Evolutionary conservation across 129 eudicot genomes (phyloP), one percentile per base, ranked within the genome.

Genomic region (Ambrosia trifida): DNA sequence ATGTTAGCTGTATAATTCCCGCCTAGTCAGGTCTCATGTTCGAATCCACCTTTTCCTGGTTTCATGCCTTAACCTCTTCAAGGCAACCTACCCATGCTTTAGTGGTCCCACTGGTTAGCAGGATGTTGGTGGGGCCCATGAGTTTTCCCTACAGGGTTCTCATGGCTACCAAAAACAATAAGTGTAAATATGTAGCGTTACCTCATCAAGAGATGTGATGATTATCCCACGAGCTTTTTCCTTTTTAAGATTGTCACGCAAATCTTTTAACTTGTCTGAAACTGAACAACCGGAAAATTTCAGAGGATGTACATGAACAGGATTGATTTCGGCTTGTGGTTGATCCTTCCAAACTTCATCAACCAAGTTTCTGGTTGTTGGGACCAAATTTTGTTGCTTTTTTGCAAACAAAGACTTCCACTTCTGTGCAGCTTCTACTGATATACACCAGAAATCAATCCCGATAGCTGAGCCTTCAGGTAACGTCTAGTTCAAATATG

Each of bases 281-380:
- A 88, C 96, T 5, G 91, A 77, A 80, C 94, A 82, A 32, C 99
- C 99, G 51, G 99, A 69, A 79, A 90, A 94, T 72, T 94, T 84
- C 45, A 87, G 59, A 33, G 88, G 88, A 69, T 89, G 98, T 44
- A 94, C 76, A 49, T 75, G 61, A 62, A 94, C 94, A 51, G 88
- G 96, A 79, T 84, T 94, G 31, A 69, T 32, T 78, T 81, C 83
- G 66, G 89, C 79, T 36, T 84, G 68, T 40, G 96, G 99, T 65
- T 94, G 87, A 75, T 80, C 87, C 50, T 82, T 85, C 99, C 99
- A 94, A 68, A 94, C 87, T 85, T 86, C 89, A 82, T 94, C 99
- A 47, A 94, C 96, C 84, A 94, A 81, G 80, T 94, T 90, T 73
- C 24, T 77, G 44, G 86, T 72, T n/a, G 97, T 94, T 43, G 82